phyloP scores from a whole-genome alignment of 352 stramenopile species.

The Nothophytophthora sp. region DNA sequence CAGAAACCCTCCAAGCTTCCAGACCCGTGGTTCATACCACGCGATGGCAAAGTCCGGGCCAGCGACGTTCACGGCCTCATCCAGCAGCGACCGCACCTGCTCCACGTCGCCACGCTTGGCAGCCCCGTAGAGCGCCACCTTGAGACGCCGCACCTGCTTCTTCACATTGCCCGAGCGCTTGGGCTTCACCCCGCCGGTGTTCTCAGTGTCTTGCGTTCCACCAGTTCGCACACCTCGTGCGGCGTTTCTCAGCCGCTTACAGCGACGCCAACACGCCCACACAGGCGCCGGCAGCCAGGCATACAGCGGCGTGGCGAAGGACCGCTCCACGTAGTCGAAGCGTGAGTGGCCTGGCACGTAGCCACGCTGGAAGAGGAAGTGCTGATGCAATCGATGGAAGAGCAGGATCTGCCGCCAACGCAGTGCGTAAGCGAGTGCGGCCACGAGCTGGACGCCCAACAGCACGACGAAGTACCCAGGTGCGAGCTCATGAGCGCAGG shows the following conservation, averaged over 20 bases:
- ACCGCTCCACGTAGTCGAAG: constrained; percentile 68
- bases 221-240: constrained; percentile 4
- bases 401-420: constrained; percentile 81
- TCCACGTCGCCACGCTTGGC: constrained; percentile 66
- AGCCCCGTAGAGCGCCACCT: constrained; percentile 59
- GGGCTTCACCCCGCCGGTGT: not conserved
- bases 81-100: constrained; percentile 42
- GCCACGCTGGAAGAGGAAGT: constrained; percentile 74
- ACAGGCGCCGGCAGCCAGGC: constrained; percentile 33
- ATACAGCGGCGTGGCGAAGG: constrained; percentile 44
- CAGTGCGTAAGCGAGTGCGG: constrained; percentile 55
- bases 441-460: constrained; percentile 44
- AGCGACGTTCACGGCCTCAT: constrained; percentile 54
- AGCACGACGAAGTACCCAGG: constrained; percentile 45
- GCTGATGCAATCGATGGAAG: constrained; percentile 79
- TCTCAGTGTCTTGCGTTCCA: constrained; percentile 4
- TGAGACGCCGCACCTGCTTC: constrained; percentile 48
- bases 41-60: constrained; percentile 60
- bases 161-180: constrained; percentile 10
- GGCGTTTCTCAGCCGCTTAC: constrained; percentile 7
- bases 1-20: constrained; percentile 18
- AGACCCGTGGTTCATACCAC: constrained; percentile 52
- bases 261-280: constrained; percentile 27
- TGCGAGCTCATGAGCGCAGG: constrained; percentile 31
- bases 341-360: constrained; percentile 56